These are phyloP conservation scores for Cyclotella choctawhatcheeana DNA, from an alignment of 108 stramenopile species.

Conservation along the genomic window DNA sequence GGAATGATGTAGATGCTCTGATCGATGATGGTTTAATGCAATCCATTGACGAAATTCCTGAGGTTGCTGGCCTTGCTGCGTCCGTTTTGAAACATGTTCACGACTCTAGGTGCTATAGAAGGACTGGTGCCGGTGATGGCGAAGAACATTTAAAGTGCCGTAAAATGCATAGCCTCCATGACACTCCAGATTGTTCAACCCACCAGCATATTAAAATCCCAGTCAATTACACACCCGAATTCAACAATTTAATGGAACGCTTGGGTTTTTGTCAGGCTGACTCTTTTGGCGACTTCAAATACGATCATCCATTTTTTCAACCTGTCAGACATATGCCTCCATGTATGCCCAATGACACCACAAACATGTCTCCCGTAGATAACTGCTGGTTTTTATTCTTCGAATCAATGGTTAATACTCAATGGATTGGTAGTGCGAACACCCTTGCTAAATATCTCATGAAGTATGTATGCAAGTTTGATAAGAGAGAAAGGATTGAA, in stretches of 20 bases:
- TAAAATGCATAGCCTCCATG: conserved; percentile 1
- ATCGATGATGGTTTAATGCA: conserved; percentile 21
- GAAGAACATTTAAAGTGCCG: not conserved
- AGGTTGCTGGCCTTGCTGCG: not conserved
- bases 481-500: conserved; percentile 1
- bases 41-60: conserved; percentile 2
- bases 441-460: conserved; percentile 17
- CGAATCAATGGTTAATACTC: conserved; percentile 19
- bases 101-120: conserved; percentile 12
- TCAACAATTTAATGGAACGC: not conserved
- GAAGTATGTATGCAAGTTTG: conserved; percentile 7
- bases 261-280: not conserved
- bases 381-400: conserved; percentile 2
- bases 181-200: conserved; percentile 1
- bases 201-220: not conserved
- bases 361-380: conserved; percentile 12
- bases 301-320: conserved; percentile 10
- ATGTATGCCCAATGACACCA: not conserved
- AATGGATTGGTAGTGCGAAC: conserved; percentile 4
- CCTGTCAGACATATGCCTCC: conserved; percentile 20
- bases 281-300: no score
- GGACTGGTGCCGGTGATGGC: not conserved
- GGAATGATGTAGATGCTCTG: not conserved
- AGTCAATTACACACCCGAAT: not conserved
- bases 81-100: conserved; percentile 13